Percentiles rank a stretch among this genome's conserved stretches.
Evolutionary conservation across 495 filamentous ascomycete species (phyloP).

Genomic region (Penicillium angulare): DNA sequence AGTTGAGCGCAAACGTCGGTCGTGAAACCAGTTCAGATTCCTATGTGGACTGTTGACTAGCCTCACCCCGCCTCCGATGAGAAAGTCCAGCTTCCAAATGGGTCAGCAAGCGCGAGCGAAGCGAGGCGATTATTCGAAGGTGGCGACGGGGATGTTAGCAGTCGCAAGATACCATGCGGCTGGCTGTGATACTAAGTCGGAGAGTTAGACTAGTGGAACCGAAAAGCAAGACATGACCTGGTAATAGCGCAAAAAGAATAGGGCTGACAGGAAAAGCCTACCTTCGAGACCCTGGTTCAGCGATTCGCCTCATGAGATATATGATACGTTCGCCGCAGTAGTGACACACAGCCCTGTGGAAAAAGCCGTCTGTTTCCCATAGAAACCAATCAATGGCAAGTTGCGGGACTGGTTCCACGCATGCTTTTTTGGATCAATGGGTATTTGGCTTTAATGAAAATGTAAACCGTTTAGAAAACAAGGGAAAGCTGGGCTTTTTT

Average conservation of each 20-base stretch:
- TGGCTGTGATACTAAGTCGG: conserved; percentile 16
- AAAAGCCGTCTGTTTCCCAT: conserved; percentile 35
- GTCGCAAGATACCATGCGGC: conserved; percentile 13
- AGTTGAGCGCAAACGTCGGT: conserved; percentile 30
- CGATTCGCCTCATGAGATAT: conserved; percentile 31
- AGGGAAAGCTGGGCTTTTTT: no score
- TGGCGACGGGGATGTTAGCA: conserved; percentile 7
- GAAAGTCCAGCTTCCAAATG: conserved; percentile 27
- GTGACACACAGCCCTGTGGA: conserved; percentile 29
- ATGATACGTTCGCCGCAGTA: conserved; percentile 30
- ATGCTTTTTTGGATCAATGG: conserved; percentile 18
- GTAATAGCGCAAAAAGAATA: conserved; percentile 13
- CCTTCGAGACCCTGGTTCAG: conserved; percentile 24
- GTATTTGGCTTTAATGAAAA: not conserved
- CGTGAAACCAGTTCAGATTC: conserved; percentile 28
- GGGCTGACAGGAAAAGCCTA: conserved; percentile 21
- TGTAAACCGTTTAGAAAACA: no score
- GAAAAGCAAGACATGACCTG: conserved; percentile 1
- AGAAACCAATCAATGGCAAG: conserved; percentile 34
- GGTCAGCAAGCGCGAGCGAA: conserved; percentile 13
- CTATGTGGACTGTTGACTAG: conserved; percentile 20
- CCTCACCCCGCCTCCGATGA: conserved; percentile 17
- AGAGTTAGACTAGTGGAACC: conserved; percentile 18
- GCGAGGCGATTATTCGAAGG: conserved; percentile 4
- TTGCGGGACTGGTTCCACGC: conserved; percentile 25